A percentile compares a stretch with the other conserved stretches of the same genome.
phyloP scores from a whole-genome alignment of 768 basidiomycete genomes.

The Nidularia pulvinata region DNA sequence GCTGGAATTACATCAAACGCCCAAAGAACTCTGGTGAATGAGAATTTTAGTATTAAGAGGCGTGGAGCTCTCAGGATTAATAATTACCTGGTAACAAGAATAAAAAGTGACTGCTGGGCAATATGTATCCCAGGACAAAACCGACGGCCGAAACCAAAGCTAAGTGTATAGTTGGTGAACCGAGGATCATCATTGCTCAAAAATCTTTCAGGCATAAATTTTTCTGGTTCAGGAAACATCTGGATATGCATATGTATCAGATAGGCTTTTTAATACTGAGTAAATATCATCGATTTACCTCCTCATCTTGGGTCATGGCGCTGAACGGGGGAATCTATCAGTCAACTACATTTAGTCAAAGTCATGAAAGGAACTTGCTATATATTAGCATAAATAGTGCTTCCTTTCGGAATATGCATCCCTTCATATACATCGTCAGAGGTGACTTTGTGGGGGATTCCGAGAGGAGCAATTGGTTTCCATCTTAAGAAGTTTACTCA shows the following conservation, averaged over 20 bases:
- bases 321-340: constrained; percentile 4
- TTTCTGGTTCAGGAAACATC: not conserved
- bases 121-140: not conserved
- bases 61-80: not conserved
- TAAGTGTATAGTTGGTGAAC: not conserved
- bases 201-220: not conserved
- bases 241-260: too few relatives aligned
- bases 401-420: constrained; percentile 34
- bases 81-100: not conserved
- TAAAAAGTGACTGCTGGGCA: not conserved
- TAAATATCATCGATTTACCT: constrained; percentile 5
- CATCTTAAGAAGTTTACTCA: constrained; percentile 13
- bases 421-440: constrained; percentile 33
- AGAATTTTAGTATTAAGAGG: not conserved
- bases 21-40: not conserved
- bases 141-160: not conserved
- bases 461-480: constrained; percentile 21
- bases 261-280: too few relatives aligned
- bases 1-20: not conserved
- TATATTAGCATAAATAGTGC: constrained; percentile 17
- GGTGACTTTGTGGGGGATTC: constrained; percentile 28
- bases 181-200: not conserved
- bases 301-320: constrained; percentile 17
- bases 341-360: not conserved
- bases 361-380: constrained; percentile 12